phyloP scores from a whole-genome alignment of 2,329 filamentous ascomycete genomes.

The Zasmidium citrigriseum region DNA sequence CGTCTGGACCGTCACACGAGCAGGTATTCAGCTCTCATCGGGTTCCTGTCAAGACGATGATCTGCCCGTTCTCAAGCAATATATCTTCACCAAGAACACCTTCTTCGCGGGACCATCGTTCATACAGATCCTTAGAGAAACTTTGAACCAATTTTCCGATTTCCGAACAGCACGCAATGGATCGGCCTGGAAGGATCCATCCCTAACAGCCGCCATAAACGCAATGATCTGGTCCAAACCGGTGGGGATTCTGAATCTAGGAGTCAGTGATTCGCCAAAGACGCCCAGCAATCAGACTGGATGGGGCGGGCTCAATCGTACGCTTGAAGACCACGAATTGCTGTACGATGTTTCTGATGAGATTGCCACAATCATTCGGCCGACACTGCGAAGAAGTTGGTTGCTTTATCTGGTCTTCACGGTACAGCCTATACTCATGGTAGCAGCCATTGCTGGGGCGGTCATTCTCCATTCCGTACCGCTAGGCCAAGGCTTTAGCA shows the following conservation, averaged over 20 bases:
- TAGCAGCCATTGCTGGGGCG: not conserved
- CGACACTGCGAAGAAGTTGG: not conserved
- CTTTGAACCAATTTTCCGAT: not conserved
- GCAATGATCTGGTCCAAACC: not conserved
- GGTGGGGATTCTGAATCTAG: not conserved
- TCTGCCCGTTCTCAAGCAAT: not conserved
- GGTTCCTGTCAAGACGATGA: not conserved
- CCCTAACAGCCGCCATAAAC: not conserved
- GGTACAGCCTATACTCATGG: not conserved
- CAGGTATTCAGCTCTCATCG: not conserved
- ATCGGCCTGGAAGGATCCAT: not conserved
- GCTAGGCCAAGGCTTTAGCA: not conserved
- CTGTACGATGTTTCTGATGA: constrained; percentile 1
- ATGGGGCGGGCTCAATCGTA: not conserved
- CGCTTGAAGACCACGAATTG: not conserved
- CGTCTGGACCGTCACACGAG: not conserved
- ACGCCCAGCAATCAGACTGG: not conserved
- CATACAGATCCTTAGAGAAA: not conserved
- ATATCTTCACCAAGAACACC: not conserved
- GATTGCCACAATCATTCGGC: not conserved
- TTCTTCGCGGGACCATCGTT: not conserved
- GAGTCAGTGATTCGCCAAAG: not conserved
- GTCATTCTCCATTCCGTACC: not conserved
- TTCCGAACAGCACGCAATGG: not conserved
- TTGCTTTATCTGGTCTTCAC: not conserved